Percentiles rank a stretch among this genome's conserved stretches.
Evolutionary conservation across 768 basidiomycete species (phyloP).

Genomic region (Leccinum boreale): DNA sequence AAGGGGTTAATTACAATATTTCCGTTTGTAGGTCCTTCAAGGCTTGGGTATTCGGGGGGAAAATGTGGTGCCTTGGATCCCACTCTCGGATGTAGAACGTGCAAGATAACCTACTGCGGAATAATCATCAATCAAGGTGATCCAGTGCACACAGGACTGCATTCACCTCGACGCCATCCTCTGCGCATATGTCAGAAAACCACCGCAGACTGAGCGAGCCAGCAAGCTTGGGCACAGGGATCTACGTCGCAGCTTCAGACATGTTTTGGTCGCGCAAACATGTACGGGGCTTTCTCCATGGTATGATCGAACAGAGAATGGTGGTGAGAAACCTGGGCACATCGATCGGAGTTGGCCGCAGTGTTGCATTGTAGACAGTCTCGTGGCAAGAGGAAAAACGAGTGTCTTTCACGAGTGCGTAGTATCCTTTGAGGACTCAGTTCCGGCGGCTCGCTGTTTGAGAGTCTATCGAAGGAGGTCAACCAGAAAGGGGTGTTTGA

Average conservation of each 20-base stretch:
- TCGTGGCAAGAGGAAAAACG: neutral
- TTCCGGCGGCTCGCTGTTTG: neutral
- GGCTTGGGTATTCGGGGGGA: neutral
- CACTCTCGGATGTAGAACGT: neutral
- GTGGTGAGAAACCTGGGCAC: neutral
- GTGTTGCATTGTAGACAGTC: neutral
- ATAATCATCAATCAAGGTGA: neutral
- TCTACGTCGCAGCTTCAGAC: neutral
- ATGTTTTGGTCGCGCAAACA: neutral
- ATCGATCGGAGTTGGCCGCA: neutral
- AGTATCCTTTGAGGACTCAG: neutral
- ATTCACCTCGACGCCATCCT: conserved; percentile 5
- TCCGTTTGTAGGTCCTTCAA: neutral
- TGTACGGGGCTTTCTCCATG: neutral
- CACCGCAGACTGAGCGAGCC: neutral
- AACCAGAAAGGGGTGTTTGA: neutral
- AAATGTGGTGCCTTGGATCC: neutral
- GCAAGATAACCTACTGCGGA: neutral
- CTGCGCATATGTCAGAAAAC: neutral
- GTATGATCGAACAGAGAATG: neutral
- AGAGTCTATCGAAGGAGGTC: neutral
- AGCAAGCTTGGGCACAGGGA: neutral
- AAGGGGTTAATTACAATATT: neutral
- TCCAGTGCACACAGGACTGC: neutral
- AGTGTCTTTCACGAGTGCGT: neutral